Base-by-base conservation (phyloP, 208 protist species). In the Trypanosoma mega region DNA sequence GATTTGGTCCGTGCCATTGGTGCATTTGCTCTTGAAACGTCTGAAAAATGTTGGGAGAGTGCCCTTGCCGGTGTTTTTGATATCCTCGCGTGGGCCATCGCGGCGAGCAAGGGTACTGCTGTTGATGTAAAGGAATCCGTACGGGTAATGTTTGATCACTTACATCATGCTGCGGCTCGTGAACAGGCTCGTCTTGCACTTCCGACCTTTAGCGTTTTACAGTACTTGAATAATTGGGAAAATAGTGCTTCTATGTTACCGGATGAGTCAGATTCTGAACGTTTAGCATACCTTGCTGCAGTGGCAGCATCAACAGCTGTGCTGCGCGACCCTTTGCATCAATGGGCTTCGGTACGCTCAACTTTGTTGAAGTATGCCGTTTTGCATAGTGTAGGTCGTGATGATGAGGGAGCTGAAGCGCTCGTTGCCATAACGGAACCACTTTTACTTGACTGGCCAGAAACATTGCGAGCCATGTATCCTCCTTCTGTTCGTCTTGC, bases 341-440 rank as follows among this genome's bases (percentile, higher is more conserved):
- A 78, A 52, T 91, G 80, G 78, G 46, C 68, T 7, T 44, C 63
- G 16, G 48, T 93, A 56, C 44, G 53, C 8, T 75, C 76, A 20
- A 67, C 85, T 56, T 53, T 96, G 16, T 68, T 93, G 14, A 69
- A 91, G 16, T 61, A 75, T 16, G 76, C 85, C 0, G 70, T 96
- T 23, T 58, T 96, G 34, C 84, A 82, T 70, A 90, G 85, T 61
- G 68, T 68, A 1, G 72, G 75, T 36, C 79, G 83, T 31, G 87
- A 93, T 37, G 86, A 91, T 55, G 90, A 93, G 59, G 77, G 81
- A 51, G 74, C 77, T 29, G 86, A 93, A 76, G 76, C 76, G 9
- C 80, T 84, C 31, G 66, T 93, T 57, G 76, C 90, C 4, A 63
- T 75, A 33, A 92, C 85, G 24, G 86, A 96, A 70, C 72, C 86